These are phyloP conservation scores for Saposhnikovia divaricata DNA, from an alignment of 129 eudicot species.

Conservation along the genomic window DNA sequence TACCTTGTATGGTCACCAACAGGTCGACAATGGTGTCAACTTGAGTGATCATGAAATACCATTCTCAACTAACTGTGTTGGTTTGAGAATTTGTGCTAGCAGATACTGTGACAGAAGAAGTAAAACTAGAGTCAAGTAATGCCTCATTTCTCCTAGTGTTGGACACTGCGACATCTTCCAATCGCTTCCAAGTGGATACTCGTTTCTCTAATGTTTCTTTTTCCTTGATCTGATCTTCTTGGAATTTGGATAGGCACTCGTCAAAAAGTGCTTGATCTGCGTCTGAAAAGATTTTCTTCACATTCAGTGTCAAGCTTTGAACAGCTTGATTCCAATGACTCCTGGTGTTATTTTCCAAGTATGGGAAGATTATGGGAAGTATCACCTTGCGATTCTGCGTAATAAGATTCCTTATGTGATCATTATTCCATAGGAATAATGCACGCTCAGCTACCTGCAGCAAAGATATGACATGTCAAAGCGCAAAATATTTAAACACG, in stretches of 20 bases:
- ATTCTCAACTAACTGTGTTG: not conserved
- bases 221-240: not conserved
- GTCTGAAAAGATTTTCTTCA: not conserved
- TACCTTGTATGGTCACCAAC: not conserved
- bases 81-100: not conserved
- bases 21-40: not conserved
- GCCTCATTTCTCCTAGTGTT: not conserved
- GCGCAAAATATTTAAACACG: not conserved
- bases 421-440: slow-evolving; percentile 71
- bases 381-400: slow-evolving; percentile 70
- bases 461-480: not conserved
- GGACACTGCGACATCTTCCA: not conserved
- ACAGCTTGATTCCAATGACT: slow-evolving; percentile 83
- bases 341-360: slow-evolving; percentile 57
- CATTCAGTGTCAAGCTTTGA: not conserved
- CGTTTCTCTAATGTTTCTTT: not conserved
- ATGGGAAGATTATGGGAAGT: slow-evolving; percentile 59
- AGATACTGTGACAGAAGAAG: not conserved
- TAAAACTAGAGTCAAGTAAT: not conserved
- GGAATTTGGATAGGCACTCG: not conserved
- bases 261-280: slow-evolving; percentile 1
- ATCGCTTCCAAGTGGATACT: not conserved
- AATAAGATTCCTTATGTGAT: slow-evolving; percentile 62
- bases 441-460: slow-evolving; percentile 78
- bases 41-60: not conserved